These are phyloP conservation scores for Quercus tomentella DNA, from an alignment of 331 rosid species.

Conservation along the genomic window DNA sequence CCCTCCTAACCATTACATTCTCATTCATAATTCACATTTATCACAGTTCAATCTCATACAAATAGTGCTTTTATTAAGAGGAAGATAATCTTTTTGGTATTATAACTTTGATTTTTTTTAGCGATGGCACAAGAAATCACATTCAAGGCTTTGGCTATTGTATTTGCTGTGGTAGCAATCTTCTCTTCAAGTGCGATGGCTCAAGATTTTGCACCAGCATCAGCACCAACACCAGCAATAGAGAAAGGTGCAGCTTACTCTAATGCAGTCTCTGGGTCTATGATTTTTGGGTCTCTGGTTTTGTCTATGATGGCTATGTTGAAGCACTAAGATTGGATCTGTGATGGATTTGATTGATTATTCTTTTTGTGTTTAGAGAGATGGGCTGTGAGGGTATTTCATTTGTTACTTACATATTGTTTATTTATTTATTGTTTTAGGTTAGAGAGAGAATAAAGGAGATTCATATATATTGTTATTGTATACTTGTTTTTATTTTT, in stretches of 20 bases:
- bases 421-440: background rate
- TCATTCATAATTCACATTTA: background rate
- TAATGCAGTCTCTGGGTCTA: constrained; percentile 15
- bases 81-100: no score
- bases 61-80: no score
- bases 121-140: constrained; percentile 19
- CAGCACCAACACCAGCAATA: constrained; percentile 27
- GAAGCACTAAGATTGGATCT: constrained; percentile 15
- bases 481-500: background rate
- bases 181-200: constrained; percentile 13
- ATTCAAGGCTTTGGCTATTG: constrained; percentile 12
- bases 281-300: constrained; percentile 30
- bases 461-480: background rate
- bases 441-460: background rate
- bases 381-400: background rate
- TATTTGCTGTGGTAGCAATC: background rate
- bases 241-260: constrained; percentile 31
- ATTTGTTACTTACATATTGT: background rate
- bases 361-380: background rate
- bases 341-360: background rate
- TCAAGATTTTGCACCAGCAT: constrained; percentile 12
- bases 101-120: background rate
- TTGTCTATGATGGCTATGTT: constrained; percentile 33
- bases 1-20: background rate
- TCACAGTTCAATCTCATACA: background rate